phyloP scores from a whole-genome alignment of 768 basidiomycete genomes.

The Suillus variegatus region DNA sequence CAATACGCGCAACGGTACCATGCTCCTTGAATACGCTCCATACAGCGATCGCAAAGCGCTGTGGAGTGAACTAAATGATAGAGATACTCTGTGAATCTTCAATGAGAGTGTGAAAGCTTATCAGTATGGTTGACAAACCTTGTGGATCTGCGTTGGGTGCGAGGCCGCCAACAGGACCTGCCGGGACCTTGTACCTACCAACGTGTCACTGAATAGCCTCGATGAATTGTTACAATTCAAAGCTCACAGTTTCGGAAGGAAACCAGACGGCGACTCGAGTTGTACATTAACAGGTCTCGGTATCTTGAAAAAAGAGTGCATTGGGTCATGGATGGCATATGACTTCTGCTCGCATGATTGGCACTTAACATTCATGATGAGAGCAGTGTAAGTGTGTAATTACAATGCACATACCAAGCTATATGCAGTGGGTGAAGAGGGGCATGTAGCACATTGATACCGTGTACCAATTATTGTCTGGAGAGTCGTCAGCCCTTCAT shows the following conservation, averaged over 20 bases:
- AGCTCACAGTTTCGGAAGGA: conserved; percentile 70
- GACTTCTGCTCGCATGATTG: conserved; percentile 76
- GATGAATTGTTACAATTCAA: not conserved
- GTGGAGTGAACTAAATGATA: conserved; percentile 56
- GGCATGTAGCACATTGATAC: conserved; percentile 90
- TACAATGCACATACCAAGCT: conserved; percentile 57
- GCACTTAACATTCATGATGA: conserved; percentile 53
- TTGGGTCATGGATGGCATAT: conserved; percentile 77
- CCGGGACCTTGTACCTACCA: conserved; percentile 63
- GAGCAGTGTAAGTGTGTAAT: not conserved
- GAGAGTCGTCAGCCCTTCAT: not conserved
- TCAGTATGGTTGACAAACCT: conserved; percentile 41
- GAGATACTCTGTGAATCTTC: conserved; percentile 56
- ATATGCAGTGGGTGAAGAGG: conserved; percentile 68
- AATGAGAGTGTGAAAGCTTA: not conserved
- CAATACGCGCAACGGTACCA: conserved; percentile 95
- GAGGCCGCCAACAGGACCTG: conserved; percentile 50
- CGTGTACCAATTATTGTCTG: conserved; percentile 77
- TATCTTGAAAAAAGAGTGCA: conserved; percentile 88
- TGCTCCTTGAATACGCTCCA: conserved; percentile 76
- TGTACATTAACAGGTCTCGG: conserved; percentile 73
- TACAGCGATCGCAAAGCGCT: conserved; percentile 86
- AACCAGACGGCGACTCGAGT: conserved; percentile 52
- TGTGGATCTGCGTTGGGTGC: conserved; percentile 48
- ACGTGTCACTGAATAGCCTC: conserved; percentile 12